Evolutionary conservation across 108 stramenopile genomes (phyloP), one percentile per base, ranked within the genome.

Genomic region (Pseudonitzschia multistriata): DNA sequence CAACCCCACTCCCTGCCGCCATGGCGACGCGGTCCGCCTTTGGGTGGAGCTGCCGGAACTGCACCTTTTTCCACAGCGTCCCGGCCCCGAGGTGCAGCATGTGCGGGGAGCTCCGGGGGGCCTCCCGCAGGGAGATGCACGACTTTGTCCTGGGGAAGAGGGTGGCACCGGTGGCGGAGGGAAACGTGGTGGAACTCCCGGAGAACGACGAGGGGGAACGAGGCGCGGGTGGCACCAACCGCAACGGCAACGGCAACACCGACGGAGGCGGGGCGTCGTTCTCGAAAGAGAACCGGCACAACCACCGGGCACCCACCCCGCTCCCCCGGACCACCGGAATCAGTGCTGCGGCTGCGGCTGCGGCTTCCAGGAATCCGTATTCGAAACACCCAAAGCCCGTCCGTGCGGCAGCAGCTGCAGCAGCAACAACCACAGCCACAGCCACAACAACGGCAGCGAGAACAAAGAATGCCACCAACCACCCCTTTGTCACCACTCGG

Each of bases 51-150:
- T 59, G 57, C 34, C 33, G 17, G 19, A 59, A n/a, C 19, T 95
- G 93, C 75, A 89, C 90, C 0, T 95, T 76, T 67, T 68, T 42
- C 15, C 93, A 95, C 62, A 62, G 55, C 49, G 66, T 74, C 36
- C 81, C 71, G 22, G 66, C 57, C 17, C 66, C 80, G 6, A 80
- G 93, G 68, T 95, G 93, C 72, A 67, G 63, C 67, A 95, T 95
- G 93, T 94, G 93, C 78, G 55, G 68, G 25, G 73, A 82, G 3
- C 68, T 92, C 11, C 77, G 88, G 21, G 78, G 53, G 42, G 82
- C 71, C n/a, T 53, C 67, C 57, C 74, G 49, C 61, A 49, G 79
- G 54, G 77, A 88, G 73, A 87, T 91, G 87, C 55, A 72, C 22
- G 79, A 80, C 40, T 89, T 85, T 76, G 77, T 86, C 25, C 14